Evolutionary conservation across 805 yeast genomes (phyloP), one percentile per base, ranked within the genome.

Genomic region (Spathaspora sp.): DNA sequence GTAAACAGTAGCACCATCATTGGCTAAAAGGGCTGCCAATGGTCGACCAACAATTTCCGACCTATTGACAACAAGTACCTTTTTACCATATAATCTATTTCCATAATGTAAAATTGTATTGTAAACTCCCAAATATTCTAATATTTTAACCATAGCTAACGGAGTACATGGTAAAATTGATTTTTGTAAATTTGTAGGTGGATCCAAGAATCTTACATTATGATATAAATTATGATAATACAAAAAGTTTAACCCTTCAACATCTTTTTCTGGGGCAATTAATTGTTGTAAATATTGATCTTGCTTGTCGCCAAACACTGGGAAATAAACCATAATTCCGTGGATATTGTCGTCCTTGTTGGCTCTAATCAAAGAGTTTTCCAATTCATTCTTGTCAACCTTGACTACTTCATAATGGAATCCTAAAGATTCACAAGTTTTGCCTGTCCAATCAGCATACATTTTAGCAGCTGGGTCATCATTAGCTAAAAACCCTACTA

Each of bases 1-100:
- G 67, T 87, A 94, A 2, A 94, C 98, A 1, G 86, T 86, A 19
- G 99, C 99, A 55, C 99, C 99, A 64, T 94, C 99, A 63, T 94
- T 94, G 17, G 99, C 98, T 56, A 94, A 75, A 38, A 94, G 70
- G 0, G 99, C 98, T 32, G 98, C 98, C 53, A 94, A 74, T 0
- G 99, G 99, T 60, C 99, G 82, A 11, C 99, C 99, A 19, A 94
- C 99, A 62, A 94, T 93, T 70, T 94, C 99, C 11, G 96, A 88
- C 63, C 99, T 79, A 71, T 94, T 94, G 49, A 94, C 92, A 44
- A 94, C 85, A 47, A 96, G 85, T 51, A 93, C 79, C 48, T 94
- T 93, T 70, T 91, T 92, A 44, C 99, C 99, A 61, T 89, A 94
- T 19, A 94, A 76, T 55, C 97, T 79, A 73, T 94, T 91, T 5